Evolutionary conservation across 2,329 filamentous ascomycete species (phyloP).

Genomic region (Fusarium sp.): DNA sequence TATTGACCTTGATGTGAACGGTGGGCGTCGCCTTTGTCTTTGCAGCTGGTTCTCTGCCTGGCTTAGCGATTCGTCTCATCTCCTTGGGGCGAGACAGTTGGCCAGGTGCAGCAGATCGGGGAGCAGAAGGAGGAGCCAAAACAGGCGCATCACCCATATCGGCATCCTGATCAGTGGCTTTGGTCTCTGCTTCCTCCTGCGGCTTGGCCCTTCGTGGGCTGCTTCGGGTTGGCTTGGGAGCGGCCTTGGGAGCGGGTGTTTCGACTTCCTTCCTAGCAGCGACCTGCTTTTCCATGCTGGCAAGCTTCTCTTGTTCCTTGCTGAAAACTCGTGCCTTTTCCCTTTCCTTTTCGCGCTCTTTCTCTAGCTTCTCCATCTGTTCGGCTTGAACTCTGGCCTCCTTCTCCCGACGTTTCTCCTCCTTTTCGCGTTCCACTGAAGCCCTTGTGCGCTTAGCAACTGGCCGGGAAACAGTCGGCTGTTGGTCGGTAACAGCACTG

Average conservation of each 20-base stretch:
- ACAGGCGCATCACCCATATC: constrained; percentile 70
- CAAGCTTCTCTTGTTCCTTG: constrained; percentile 68
- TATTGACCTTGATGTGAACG: constrained; percentile 76
- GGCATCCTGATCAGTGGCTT: constrained; percentile 56
- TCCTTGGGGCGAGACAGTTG: constrained; percentile 65
- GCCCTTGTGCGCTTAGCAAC: constrained; percentile 66
- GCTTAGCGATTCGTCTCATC: constrained; percentile 71
- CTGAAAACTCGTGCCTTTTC: constrained; percentile 74
- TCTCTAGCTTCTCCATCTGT: constrained; percentile 73
- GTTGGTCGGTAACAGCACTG: constrained; percentile 30
- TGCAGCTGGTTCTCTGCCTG: constrained; percentile 68
- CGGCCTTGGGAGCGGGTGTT: constrained; percentile 56
- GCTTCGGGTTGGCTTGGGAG: constrained; percentile 60
- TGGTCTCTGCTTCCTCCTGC: constrained; percentile 50
- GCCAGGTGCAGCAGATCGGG: constrained; percentile 63
- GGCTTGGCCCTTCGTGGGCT: constrained; percentile 67
- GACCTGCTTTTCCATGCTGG: constrained; percentile 66
- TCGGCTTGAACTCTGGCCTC: constrained; percentile 73
- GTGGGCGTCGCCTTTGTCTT: constrained; percentile 77
- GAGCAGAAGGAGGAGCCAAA: constrained; percentile 69
- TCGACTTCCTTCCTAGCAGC: constrained; percentile 68
- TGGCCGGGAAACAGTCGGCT: constrained; percentile 59
- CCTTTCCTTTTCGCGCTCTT: constrained; percentile 76
- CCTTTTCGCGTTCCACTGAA: constrained; percentile 71
- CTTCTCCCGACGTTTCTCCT: constrained; percentile 76